phyloP scores from a whole-genome alignment of 805 yeast genomes.

The Yamadazyma olivae region DNA sequence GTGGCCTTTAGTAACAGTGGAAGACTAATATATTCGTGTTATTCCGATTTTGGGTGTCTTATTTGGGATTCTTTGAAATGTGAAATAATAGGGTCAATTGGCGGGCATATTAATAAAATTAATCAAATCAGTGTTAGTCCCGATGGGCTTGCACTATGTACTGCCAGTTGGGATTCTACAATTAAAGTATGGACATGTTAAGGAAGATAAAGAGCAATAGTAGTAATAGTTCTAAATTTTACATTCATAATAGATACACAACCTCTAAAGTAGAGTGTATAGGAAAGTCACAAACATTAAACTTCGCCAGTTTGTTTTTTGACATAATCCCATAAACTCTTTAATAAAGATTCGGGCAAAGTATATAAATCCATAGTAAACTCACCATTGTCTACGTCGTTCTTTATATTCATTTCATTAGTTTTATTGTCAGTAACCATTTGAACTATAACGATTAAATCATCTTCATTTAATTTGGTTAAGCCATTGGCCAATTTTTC shows the following conservation, averaged over 20 bases:
- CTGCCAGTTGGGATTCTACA: constrained; percentile 80
- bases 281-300: too few species aligned
- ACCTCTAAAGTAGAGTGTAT: too few species aligned
- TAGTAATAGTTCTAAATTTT: too few species aligned
- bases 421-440: constrained; percentile 97
- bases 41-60: constrained; percentile 70
- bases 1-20: constrained; percentile 75
- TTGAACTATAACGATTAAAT: constrained; percentile 89
- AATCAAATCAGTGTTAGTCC: constrained; percentile 64
- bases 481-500: constrained; percentile 89
- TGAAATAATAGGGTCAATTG: constrained; percentile 61
- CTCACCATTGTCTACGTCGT: constrained; percentile 95
- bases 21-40: constrained; percentile 68
- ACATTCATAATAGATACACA: constrained; percentile 4
- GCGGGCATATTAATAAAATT: constrained; percentile 54
- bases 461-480: constrained; percentile 87
- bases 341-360: constrained; percentile 84
- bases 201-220: neutral
- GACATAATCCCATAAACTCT: constrained; percentile 93
- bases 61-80: constrained; percentile 75
- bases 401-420: constrained; percentile 91
- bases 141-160: constrained; percentile 73
- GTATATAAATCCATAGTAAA: constrained; percentile 95
- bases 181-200: constrained; percentile 57
- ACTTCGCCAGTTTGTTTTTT: constrained; percentile 55